Conservation (phyloP, 352 stramenopile genomes). For the Pythium chondricola region DNA sequence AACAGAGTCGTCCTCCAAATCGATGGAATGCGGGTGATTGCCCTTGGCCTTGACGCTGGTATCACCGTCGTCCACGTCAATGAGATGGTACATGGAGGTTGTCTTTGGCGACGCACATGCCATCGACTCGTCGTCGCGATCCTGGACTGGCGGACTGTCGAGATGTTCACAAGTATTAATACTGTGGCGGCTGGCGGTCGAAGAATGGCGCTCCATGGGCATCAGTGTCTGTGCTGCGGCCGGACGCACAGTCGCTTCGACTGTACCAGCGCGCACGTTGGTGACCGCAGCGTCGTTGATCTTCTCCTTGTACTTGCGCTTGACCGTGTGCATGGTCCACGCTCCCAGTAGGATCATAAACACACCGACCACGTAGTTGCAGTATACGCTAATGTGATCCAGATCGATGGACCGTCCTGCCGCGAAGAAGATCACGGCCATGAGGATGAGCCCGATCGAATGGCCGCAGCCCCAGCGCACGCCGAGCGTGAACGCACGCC, state of each 20-base stretch:
- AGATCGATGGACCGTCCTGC: conserved; percentile 48
- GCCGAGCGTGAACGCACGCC: conserved; percentile 73
- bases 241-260: not conserved
- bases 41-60: not conserved
- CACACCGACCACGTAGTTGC: conserved; percentile 64
- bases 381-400: conserved; percentile 35
- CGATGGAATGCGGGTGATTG: not conserved
- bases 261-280: not conserved
- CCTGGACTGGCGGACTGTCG: too few species aligned
- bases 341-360: conserved; percentile 74
- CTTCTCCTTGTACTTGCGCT: conserved; percentile 41
- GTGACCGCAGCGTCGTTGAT: conserved; percentile 24
- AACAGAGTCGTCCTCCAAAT: not conserved
- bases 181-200: not conserved
- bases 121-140: not conserved
- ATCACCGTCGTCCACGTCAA: conserved; percentile 2
- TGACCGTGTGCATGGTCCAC: conserved; percentile 47
- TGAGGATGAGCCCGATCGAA: conserved; percentile 82
- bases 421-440: conserved; percentile 80
- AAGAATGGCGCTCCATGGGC: conserved; percentile 2
- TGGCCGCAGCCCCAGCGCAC: conserved; percentile 91
- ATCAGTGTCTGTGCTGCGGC: conserved; percentile 1
- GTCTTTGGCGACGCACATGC: conserved; percentile 2
- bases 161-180: too few species aligned
- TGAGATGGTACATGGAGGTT: conserved; percentile 20